phyloP scores from a whole-genome alignment of 2,329 filamentous ascomycete species.

The Claviceps sorghi region DNA sequence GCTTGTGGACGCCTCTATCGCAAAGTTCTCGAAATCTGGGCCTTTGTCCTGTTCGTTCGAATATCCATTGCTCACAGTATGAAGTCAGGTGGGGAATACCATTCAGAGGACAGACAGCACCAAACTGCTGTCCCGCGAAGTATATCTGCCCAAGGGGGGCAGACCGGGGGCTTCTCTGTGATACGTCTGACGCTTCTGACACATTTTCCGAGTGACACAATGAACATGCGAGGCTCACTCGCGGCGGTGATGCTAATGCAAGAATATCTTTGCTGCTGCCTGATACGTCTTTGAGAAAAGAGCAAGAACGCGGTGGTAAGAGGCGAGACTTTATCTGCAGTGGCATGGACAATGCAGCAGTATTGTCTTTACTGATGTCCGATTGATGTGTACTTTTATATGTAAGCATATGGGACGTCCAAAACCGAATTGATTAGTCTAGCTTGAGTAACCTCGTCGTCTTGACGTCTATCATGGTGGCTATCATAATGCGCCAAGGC shows the following conservation, averaged over 20 bases:
- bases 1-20: not conserved
- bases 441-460: not conserved
- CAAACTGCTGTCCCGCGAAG: constrained; percentile 32
- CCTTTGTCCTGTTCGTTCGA: constrained; percentile 25
- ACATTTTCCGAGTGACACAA: constrained; percentile 1
- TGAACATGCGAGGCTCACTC: not conserved
- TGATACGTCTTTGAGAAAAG: not conserved
- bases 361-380: not conserved
- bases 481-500: not conserved
- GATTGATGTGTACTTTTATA: not conserved
- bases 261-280: not conserved
- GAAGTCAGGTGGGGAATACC: constrained; percentile 35
- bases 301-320: not conserved
- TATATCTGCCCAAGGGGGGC: constrained; percentile 23
- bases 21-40: constrained; percentile 10
- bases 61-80: constrained; percentile 33
- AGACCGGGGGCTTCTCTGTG: not conserved
- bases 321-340: not conserved
- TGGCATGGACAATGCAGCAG: not conserved
- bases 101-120: constrained; percentile 29
- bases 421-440: not conserved
- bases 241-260: not conserved
- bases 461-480: not conserved
- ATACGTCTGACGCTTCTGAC: not conserved
- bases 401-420: not conserved